Percentiles rank a stretch among this genome's conserved stretches.
Evolutionary conservation across 305 asterid species (phyloP).

Genomic region (Fraxinus nigra): DNA sequence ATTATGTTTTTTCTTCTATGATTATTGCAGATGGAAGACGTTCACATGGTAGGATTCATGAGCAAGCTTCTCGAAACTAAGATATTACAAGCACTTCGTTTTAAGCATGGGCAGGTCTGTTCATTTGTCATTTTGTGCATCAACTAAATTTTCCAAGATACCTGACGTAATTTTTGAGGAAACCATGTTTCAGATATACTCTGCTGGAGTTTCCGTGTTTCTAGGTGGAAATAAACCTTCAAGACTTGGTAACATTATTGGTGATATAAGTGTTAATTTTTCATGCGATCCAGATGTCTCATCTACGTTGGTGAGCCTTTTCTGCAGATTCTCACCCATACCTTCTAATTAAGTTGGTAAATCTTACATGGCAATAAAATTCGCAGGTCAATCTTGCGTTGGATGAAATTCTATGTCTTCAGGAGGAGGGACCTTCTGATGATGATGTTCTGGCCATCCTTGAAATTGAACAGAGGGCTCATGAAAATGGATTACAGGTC

Average conservation of each 20-base stretch:
- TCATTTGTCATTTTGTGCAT: constrained; percentile 15
- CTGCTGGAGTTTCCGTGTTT: constrained; percentile 89
- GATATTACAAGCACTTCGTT: constrained; percentile 88
- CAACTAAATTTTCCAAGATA: constrained; percentile 1
- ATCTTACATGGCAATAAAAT: constrained; percentile 26
- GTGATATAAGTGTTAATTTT: constrained; percentile 85
- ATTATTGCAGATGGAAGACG: constrained; percentile 73
- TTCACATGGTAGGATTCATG: constrained; percentile 76
- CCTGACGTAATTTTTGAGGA: constrained; percentile 23
- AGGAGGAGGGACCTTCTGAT: constrained; percentile 75
- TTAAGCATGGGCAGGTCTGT: constrained; percentile 83
- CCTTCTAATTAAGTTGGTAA: constrained; percentile 22
- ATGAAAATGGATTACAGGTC: constrained; percentile 95
- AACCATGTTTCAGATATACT: constrained; percentile 61
- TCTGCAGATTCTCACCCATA: constrained; percentile 1
- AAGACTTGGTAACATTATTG: constrained; percentile 75
- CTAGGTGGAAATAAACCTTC: constrained; percentile 97
- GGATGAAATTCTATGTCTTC: constrained; percentile 82
- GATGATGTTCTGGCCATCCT: constrained; percentile 71
- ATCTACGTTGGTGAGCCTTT: constrained; percentile 59
- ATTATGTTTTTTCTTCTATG: constrained; percentile 21
- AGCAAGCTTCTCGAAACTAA: constrained; percentile 96
- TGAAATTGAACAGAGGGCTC: constrained; percentile 92
- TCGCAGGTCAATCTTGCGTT: constrained; percentile 78
- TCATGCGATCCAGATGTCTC: constrained; percentile 94